phyloP scores from a whole-genome alignment of 306 rosid genomes.

The Argentina anserina region DNA sequence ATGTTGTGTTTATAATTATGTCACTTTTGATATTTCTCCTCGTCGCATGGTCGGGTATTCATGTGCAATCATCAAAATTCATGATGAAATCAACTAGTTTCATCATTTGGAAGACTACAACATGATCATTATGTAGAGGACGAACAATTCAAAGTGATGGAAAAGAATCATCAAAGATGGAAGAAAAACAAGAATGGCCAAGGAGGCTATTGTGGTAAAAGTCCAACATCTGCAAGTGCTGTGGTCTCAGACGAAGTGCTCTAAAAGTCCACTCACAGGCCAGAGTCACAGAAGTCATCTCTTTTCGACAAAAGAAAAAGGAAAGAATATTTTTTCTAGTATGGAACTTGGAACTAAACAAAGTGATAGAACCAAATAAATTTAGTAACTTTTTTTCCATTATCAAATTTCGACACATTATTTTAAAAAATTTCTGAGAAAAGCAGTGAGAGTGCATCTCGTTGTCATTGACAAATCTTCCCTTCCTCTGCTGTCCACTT shows the following conservation, averaged over 20 bases:
- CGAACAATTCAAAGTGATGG: neutral
- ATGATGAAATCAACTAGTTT: too few relatives aligned
- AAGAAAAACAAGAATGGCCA: neutral
- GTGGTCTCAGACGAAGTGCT: conserved; percentile 39
- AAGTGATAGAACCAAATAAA: neutral
- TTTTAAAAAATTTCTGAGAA: neutral
- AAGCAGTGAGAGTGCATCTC: neutral
- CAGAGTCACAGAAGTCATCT: conserved; percentile 14
- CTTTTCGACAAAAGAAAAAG: neutral
- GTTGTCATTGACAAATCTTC: conserved; percentile 3
- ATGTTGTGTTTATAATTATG: neutral
- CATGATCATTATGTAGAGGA: neutral
- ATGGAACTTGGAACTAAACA: neutral
- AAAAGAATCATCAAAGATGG: neutral
- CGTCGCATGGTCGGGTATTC: neutral
- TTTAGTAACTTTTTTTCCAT: neutral
- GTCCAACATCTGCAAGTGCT: neutral
- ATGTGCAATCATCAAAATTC: neutral
- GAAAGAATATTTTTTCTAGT: neutral
- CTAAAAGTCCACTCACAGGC: conserved; percentile 29
- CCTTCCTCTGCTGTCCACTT: neutral
- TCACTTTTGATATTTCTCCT: too few relatives aligned
- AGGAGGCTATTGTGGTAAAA: conserved; percentile 26
- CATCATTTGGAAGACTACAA: neutral
- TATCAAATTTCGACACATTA: neutral